A percentile compares a stretch with the other conserved stretches of the same genome.
phyloP scores from a whole-genome alignment of 139 green algal species.

The Chlamydomonas schloesseri region DNA sequence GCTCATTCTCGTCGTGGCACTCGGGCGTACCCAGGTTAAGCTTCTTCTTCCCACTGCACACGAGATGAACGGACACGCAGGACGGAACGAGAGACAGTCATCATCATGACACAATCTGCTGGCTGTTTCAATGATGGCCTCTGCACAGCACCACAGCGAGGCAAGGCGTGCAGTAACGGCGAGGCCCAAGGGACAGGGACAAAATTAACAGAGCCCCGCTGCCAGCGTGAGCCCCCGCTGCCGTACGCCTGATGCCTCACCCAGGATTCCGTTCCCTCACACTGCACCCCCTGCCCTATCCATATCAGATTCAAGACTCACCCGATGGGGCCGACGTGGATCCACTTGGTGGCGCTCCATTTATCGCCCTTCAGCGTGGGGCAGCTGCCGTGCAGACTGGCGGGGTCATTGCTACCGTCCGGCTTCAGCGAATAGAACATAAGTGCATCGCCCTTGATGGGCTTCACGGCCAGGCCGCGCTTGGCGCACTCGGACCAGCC shows the following conservation, averaged over 20 bases:
- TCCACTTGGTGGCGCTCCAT: slow-evolving; percentile 90
- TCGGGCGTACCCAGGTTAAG: slow-evolving; percentile 11
- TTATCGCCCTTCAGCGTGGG: slow-evolving; percentile 70
- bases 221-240: no score
- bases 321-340: slow-evolving; percentile 74
- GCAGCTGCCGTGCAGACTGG: slow-evolving; percentile 71
- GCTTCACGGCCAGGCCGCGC: slow-evolving; percentile 69
- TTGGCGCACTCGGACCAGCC: slow-evolving; percentile 73
- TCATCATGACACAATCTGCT: no score
- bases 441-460: slow-evolving; percentile 67
- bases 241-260: no score
- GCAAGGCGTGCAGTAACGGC: no score
- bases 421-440: slow-evolving; percentile 75
- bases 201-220: no score
- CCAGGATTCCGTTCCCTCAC: no score
- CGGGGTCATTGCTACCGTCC: slow-evolving; percentile 57
- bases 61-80: neutral
- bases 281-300: no score
- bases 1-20: slow-evolving; percentile 63
- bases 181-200: no score
- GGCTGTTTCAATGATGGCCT: no score
- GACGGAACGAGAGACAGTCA: neutral
- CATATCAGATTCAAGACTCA: neutral
- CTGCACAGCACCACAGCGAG: no score
- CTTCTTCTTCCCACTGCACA: slow-evolving; percentile 5